phyloP scores from a whole-genome alignment of 179 eudicot genomes.

The Silene noctiflora region DNA sequence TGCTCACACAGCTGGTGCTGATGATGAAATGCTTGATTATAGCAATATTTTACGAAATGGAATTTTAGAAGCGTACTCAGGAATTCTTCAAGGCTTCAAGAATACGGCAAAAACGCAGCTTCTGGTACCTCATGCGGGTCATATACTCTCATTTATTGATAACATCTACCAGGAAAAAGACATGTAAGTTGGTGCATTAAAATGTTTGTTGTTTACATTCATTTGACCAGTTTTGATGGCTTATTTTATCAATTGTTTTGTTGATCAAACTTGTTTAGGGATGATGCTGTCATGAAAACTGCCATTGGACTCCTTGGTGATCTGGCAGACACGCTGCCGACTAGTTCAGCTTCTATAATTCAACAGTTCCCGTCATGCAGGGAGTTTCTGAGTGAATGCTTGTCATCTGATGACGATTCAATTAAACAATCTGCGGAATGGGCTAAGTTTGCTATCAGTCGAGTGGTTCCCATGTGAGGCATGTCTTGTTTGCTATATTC shows the following conservation, averaged over 20 bases:
- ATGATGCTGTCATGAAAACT: constrained; percentile 78
- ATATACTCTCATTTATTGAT: constrained; percentile 78
- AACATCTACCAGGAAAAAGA: constrained; percentile 85
- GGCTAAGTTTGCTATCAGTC: constrained; percentile 84
- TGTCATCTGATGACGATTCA: constrained; percentile 80
- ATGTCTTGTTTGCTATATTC: constrained; percentile 43
- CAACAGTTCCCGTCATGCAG: constrained; percentile 77
- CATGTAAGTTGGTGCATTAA: constrained; percentile 51
- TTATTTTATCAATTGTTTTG: background rate
- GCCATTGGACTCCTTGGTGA: constrained; percentile 95
- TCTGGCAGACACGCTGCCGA: constrained; percentile 92
- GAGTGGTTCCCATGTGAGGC: constrained; percentile 69
- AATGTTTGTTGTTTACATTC: background rate
- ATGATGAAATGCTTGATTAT: constrained; percentile 81
- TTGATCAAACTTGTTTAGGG: constrained; percentile 40
- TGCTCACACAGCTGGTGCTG: constrained; percentile 66
- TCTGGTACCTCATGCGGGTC: constrained; percentile 72
- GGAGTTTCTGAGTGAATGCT: constrained; percentile 76
- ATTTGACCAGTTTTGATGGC: background rate
- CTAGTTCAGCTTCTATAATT: constrained; percentile 69
- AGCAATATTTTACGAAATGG: constrained; percentile 90
- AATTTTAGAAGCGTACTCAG: constrained; percentile 89
- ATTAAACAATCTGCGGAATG: constrained; percentile 97
- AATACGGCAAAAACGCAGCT: constrained; percentile 77
- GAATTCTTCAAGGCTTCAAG: constrained; percentile 90